Evolutionary conservation across 2,329 filamentous ascomycete species (phyloP).

Genomic region (Alternaria ethzedia): DNA sequence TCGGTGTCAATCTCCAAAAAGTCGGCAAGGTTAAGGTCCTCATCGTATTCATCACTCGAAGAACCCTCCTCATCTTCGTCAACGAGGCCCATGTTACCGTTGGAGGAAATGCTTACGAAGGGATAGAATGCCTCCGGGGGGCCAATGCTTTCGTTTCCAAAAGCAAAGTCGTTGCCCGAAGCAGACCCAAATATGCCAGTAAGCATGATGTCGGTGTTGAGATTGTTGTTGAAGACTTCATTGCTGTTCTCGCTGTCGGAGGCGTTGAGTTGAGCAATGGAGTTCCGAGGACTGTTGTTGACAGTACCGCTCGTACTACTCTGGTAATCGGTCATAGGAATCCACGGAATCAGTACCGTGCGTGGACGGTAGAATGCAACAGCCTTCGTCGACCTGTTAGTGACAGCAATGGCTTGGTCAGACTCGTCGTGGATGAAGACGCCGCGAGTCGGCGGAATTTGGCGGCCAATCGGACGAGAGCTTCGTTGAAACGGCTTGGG

Average conservation of each 20-base stretch:
- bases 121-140: conserved; percentile 79
- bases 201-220: conserved; percentile 74
- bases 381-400: conserved; percentile 49
- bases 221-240: conserved; percentile 40
- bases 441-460: conserved; percentile 42
- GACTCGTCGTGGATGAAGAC: conserved; percentile 47
- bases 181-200: conserved; percentile 66
- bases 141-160: conserved; percentile 69
- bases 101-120: conserved; percentile 62
- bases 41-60: conserved; percentile 63
- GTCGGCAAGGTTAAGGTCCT: conserved; percentile 52
- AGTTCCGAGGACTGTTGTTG: conserved; percentile 48
- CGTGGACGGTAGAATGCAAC: conserved; percentile 52
- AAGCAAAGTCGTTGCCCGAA: conserved; percentile 53
- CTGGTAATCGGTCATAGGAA: conserved; percentile 36
- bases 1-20: conserved; percentile 49
- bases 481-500: conserved; percentile 48
- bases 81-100: conserved; percentile 62
- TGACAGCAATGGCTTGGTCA: conserved; percentile 50
- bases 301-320: conserved; percentile 50
- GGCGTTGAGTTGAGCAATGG: conserved; percentile 43
- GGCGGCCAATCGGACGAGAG: conserved; percentile 32
- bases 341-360: conserved; percentile 33
- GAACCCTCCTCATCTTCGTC: conserved; percentile 65
- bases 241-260: conserved; percentile 50